Percentiles rank a stretch among this genome's conserved stretches.
Conservation (phyloP, 495 filamentous ascomycete genomes). For the Trichocladium uniseriatum region DNA sequence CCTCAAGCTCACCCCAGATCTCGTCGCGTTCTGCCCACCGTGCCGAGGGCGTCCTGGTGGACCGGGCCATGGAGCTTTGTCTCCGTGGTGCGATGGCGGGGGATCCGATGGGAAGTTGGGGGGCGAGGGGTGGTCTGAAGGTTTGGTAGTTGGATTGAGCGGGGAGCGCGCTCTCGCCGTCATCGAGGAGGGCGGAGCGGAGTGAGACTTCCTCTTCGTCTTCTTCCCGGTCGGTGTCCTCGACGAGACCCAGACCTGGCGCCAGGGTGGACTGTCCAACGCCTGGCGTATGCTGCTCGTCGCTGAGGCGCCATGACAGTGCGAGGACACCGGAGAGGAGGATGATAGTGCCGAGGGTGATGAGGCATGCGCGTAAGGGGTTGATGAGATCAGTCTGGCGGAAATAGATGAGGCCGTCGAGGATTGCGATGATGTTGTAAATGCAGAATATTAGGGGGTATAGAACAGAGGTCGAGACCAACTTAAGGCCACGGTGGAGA, state of each 20-base stretch:
- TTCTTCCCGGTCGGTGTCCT: constrained; percentile 52
- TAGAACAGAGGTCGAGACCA: constrained; percentile 90
- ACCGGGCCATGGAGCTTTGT: constrained; percentile 18
- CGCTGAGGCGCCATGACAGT: constrained; percentile 85
- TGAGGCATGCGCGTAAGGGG: constrained; percentile 67
- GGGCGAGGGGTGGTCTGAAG: constrained; percentile 25
- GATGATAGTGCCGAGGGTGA: constrained; percentile 78
- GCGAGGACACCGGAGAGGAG: constrained; percentile 82
- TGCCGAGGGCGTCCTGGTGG: constrained; percentile 28
- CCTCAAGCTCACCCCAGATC: constrained; percentile 59
- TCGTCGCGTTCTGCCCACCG: constrained; percentile 50
- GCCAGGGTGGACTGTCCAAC: constrained; percentile 54
- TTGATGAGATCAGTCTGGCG: constrained; percentile 72
- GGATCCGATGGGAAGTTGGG: neutral
- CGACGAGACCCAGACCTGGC: constrained; percentile 61
- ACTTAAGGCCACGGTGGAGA: constrained; percentile 83
- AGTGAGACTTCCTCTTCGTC: constrained; percentile 34
- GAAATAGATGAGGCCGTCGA: constrained; percentile 97
- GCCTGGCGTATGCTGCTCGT: constrained; percentile 51
- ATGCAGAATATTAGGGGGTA: constrained; percentile 98
- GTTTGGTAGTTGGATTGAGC: constrained; percentile 35
- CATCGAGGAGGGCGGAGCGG: constrained; percentile 31
- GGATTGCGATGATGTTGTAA: constrained; percentile 97
- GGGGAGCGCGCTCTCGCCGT: constrained; percentile 25
- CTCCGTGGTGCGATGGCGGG: constrained; percentile 7